phyloP scores from a whole-genome alignment of 345 rosid genomes.

The Eutrema japonicum region DNA sequence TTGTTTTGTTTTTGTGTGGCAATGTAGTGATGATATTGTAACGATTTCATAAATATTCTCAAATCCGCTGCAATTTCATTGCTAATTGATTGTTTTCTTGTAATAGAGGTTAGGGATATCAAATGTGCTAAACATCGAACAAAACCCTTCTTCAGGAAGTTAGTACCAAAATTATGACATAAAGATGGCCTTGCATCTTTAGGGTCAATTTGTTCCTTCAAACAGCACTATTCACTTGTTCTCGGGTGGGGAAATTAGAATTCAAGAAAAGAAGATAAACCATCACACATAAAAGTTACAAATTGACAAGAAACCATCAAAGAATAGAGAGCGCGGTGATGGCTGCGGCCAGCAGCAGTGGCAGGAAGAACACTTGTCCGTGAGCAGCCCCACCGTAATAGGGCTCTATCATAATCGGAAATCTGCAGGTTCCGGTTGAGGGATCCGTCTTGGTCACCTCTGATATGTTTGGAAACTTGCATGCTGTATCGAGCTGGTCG shows the following conservation, averaged over 20 bases:
- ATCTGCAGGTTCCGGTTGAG: conserved; percentile 59
- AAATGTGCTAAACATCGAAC: conserved; percentile 6
- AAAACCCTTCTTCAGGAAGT: background rate
- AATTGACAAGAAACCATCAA: conserved; percentile 33
- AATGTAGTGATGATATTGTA: too few species aligned
- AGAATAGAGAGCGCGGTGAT: conserved; percentile 23
- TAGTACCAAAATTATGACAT: too few species aligned
- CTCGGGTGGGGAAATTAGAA: conserved; percentile 12
- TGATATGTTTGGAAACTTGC: conserved; percentile 75
- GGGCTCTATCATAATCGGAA: conserved; percentile 71
- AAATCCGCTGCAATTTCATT: too few species aligned
- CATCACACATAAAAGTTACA: conserved; percentile 38
- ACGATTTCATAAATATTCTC: too few species aligned
- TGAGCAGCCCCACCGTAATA: conserved; percentile 58
- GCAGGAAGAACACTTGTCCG: conserved; percentile 17
- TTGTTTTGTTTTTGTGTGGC: too few species aligned
- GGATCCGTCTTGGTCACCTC: conserved; percentile 67
- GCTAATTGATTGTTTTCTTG: too few species aligned
- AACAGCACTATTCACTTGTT: conserved; percentile 27
- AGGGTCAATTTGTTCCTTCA: conserved; percentile 6
- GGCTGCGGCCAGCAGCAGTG: conserved; percentile 27
- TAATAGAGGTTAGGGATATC: background rate
- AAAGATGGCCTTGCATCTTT: background rate
- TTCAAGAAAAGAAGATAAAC: background rate
- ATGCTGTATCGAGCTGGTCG: conserved; percentile 74